phyloP scores from a whole-genome alignment of 495 filamentous ascomycete genomes.

The Tetracladium setigerum region DNA sequence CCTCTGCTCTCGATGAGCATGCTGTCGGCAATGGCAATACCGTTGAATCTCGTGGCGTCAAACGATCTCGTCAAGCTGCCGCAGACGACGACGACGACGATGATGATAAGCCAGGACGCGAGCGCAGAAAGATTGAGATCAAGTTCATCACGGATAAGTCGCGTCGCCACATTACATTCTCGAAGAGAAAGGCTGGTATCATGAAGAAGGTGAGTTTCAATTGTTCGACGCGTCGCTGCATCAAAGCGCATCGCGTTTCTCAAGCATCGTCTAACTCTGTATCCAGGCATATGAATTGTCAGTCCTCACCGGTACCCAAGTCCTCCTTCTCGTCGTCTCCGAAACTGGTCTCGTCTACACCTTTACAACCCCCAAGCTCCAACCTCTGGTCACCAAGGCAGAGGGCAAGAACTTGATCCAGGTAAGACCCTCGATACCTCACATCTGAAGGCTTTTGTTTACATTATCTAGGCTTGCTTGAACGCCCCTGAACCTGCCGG shows the following conservation, averaged over 20 bases:
- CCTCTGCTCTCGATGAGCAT: conserved; percentile 56
- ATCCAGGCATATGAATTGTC: conserved; percentile 91
- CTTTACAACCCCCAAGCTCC: conserved; percentile 98
- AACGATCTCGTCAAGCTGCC: conserved; percentile 75
- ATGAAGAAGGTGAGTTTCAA: conserved; percentile 92
- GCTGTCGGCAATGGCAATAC: conserved; percentile 55
- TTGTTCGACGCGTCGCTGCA: conserved; percentile 16
- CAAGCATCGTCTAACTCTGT: conserved; percentile 15
- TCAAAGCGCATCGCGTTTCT: conserved; percentile 8
- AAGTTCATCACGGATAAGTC: conserved; percentile 99
- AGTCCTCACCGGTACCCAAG: conserved; percentile 96
- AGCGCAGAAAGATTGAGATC: conserved; percentile 99
- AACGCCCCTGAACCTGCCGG: conserved; percentile 94
- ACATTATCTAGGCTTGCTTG: conserved; percentile 67
- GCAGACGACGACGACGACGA: conserved; percentile 97
- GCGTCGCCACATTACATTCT: conserved; percentile 99
- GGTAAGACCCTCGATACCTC: conserved; percentile 43
- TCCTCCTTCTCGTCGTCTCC: conserved; percentile 93
- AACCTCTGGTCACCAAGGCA: conserved; percentile 96
- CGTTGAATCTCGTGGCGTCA: conserved; percentile 70
- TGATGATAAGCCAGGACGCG: conserved; percentile 95
- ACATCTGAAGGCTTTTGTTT: conserved; percentile 8
- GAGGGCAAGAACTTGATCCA: conserved; percentile 99
- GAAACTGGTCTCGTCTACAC: conserved; percentile 99
- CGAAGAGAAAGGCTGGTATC: conserved; percentile 99